Conservation (phyloP, 2,329 filamentous ascomycete species). For the Pseudocercospora fuligena region DNA sequence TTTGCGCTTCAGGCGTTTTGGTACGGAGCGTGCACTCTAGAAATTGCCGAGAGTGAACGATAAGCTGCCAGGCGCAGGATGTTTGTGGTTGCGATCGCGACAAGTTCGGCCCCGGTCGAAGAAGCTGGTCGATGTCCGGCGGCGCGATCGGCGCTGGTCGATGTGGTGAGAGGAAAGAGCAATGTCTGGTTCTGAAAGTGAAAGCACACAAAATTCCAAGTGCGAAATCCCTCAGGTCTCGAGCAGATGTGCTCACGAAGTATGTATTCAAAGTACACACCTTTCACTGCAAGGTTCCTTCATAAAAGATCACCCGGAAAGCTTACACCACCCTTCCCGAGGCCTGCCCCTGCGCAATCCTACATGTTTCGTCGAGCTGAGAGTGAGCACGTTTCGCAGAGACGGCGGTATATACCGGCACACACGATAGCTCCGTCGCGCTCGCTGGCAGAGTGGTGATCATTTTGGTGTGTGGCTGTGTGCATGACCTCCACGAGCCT, state of each 20-base stretch:
- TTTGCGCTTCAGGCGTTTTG: constrained; percentile 1
- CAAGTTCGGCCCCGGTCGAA: neutral
- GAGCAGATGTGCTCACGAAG: neutral
- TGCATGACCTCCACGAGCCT: neutral
- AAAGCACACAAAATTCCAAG: neutral
- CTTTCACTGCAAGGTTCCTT: constrained; percentile 4
- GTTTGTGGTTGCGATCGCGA: neutral
- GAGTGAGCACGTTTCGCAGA: neutral
- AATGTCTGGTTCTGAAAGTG: neutral
- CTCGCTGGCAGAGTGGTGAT: constrained; percentile 5
- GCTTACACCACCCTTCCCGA: constrained; percentile 19
- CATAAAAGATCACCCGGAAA: constrained; percentile 17
- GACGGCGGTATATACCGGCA: neutral
- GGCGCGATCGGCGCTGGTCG: neutral
- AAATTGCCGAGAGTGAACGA: neutral
- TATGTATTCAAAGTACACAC: neutral
- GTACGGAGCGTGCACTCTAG: neutral
- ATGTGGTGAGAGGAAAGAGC: neutral
- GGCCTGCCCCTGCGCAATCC: constrained; percentile 15
- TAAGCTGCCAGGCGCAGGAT: neutral
- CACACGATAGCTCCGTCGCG: neutral
- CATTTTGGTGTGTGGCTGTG: constrained; percentile 19
- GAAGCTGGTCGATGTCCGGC: neutral
- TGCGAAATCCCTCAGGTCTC: neutral
- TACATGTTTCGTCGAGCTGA: constrained; percentile 17